Conservation (phyloP, 2,329 filamentous ascomycete species). For the Didymella lethalis region DNA sequence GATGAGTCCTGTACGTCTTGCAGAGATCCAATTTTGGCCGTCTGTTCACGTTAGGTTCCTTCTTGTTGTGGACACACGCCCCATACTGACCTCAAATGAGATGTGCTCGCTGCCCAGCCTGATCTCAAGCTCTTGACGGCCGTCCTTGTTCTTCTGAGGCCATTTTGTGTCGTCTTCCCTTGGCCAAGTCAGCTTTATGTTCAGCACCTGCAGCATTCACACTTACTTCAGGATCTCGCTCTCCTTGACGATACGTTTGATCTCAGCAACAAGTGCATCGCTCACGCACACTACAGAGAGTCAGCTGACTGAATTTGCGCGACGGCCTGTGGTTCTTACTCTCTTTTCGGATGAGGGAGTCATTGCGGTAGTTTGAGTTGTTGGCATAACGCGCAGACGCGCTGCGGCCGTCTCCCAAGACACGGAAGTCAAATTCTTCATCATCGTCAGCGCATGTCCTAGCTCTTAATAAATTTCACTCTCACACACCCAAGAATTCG, state of each 20-base stretch:
- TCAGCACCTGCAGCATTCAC: not conserved
- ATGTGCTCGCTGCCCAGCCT: constrained; percentile 94
- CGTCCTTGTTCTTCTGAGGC: constrained; percentile 99
- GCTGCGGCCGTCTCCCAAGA: constrained; percentile 89
- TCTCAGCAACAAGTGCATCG: constrained; percentile 86
- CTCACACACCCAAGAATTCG: constrained; percentile 84
- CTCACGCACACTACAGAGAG: constrained; percentile 85
- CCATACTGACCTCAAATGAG: constrained; percentile 81
- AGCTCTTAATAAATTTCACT: not conserved
- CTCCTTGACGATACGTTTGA: constrained; percentile 95
- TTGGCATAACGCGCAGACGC: constrained; percentile 97
- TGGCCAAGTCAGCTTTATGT: constrained; percentile 31
- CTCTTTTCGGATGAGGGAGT: constrained; percentile 98
- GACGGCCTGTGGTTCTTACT: constrained; percentile 66
- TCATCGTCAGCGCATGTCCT: constrained; percentile 18
- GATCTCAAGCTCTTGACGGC: constrained; percentile 95
- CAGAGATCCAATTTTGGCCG: constrained; percentile 95
- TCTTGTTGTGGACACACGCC: not conserved
- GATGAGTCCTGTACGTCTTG: constrained; percentile 96
- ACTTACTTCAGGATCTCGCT: constrained; percentile 94
- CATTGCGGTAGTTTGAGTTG: constrained; percentile 99
- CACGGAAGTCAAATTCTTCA: constrained; percentile 93
- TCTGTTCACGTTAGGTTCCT: constrained; percentile 63
- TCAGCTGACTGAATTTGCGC: constrained; percentile 11
- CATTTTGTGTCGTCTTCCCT: constrained; percentile 98